Conservation (phyloP, 257 asterid genomes). For the Solanum sparsipilum region DNA sequence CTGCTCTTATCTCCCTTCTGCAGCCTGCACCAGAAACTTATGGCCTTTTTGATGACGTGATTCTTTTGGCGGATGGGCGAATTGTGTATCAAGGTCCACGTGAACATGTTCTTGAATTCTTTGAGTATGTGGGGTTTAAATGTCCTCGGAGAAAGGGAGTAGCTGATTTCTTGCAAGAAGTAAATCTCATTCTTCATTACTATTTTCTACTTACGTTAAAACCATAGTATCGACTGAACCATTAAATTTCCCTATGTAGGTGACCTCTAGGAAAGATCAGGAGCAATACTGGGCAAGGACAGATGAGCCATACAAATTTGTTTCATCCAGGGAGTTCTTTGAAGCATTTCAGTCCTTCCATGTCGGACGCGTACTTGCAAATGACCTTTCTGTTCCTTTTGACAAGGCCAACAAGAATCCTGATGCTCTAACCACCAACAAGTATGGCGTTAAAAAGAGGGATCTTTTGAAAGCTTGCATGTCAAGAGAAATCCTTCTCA, state of each 20-base stretch:
- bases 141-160: conserved; percentile 89
- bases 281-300: conserved; percentile 60
- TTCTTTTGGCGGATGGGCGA: conserved; percentile 66
- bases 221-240: neutral
- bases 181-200: conserved; percentile 9
- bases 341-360: conserved; percentile 72
- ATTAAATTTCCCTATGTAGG: conserved; percentile 21
- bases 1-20: conserved; percentile 72
- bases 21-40: conserved; percentile 93
- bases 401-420: conserved; percentile 57
- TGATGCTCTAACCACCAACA: conserved; percentile 42
- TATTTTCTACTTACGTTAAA: neutral
- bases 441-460: conserved; percentile 57
- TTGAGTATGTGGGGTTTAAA: conserved; percentile 63
- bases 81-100: conserved; percentile 92
- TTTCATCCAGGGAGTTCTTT: conserved; percentile 34
- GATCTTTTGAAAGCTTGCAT: conserved; percentile 60
- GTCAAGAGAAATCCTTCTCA: conserved; percentile 51
- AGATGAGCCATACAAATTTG: conserved; percentile 44
- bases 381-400: conserved; percentile 57
- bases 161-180: conserved; percentile 91
- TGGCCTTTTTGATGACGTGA: conserved; percentile 68
- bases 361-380: conserved; percentile 43
- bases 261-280: conserved; percentile 84
- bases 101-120: conserved; percentile 59